phyloP scores from a whole-genome alignment of 2,329 filamentous ascomycete species.

The Botrytis galanthina region DNA sequence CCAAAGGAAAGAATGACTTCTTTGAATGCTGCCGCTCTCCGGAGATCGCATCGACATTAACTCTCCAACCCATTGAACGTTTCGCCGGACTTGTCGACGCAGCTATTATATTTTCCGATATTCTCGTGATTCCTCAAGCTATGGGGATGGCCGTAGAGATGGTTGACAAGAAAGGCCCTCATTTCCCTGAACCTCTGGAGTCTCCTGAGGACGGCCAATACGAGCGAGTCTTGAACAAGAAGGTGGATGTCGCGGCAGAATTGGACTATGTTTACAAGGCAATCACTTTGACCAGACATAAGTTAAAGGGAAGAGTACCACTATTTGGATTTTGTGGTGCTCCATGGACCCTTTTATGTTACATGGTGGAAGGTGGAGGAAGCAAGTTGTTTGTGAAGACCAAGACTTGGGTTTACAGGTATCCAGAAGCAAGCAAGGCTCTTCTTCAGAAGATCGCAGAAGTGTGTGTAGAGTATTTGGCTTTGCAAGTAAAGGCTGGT shows the following conservation, averaged over 20 bases:
- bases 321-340: slow-evolving; percentile 96
- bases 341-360: slow-evolving; percentile 95
- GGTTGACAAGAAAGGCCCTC: slow-evolving; percentile 94
- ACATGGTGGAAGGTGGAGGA: slow-evolving; percentile 98
- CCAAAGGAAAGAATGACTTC: slow-evolving; percentile 87
- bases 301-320: slow-evolving; percentile 83
- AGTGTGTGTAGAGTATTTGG: slow-evolving; percentile 91
- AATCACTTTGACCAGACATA: slow-evolving; percentile 85
- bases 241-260: slow-evolving; percentile 82
- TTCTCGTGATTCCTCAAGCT: slow-evolving; percentile 94
- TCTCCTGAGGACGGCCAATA: slow-evolving; percentile 83
- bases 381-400: slow-evolving; percentile 91
- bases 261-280: slow-evolving; percentile 95
- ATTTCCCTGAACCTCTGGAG: slow-evolving; percentile 82
- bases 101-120: slow-evolving; percentile 98
- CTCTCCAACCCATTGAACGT: slow-evolving; percentile 90
- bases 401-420: slow-evolving; percentile 96
- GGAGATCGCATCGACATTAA: slow-evolving; percentile 89
- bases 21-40: slow-evolving; percentile 96
- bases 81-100: slow-evolving; percentile 89
- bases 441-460: slow-evolving; percentile 89
- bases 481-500: slow-evolving; percentile 86
- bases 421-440: slow-evolving; percentile 74
- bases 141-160: slow-evolving; percentile 99
- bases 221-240: slow-evolving; percentile 66